Conservation (phyloP, 441 rosid species). For the Omphalea diandra region DNA sequence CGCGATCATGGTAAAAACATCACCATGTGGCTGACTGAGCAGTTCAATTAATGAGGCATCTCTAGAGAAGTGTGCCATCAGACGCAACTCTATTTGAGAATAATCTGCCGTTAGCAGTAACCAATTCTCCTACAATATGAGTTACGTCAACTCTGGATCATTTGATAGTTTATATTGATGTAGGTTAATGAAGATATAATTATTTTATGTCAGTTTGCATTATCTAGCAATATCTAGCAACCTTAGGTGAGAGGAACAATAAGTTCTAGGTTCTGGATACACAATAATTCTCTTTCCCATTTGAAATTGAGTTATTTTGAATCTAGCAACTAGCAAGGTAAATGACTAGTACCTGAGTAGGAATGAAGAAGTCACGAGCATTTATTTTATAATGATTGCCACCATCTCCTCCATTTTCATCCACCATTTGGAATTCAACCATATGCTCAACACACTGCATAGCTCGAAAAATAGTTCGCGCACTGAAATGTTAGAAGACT, state of each 20-base stretch:
- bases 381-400: conserved; percentile 50
- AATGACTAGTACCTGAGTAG: conserved; percentile 76
- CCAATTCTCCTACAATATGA: conserved; percentile 87
- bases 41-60: conserved; percentile 76
- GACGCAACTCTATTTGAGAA: conserved; percentile 94
- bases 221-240: neutral
- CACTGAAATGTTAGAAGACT: neutral
- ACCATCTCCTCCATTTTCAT: conserved; percentile 41
- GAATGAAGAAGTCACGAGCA: conserved; percentile 87
- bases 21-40: conserved; percentile 75
- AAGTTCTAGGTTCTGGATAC: neutral
- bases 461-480: conserved; percentile 29
- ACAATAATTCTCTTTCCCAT: neutral
- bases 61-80: conserved; percentile 94
- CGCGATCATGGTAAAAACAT: conserved; percentile 90
- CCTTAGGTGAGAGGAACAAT: neutral
- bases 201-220: neutral
- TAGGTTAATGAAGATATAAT: neutral
- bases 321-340: conserved; percentile 3
- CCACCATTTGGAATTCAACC: conserved; percentile 63
- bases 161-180: neutral
- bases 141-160: neutral
- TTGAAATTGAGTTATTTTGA: conserved; percentile 1
- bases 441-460: conserved; percentile 94
- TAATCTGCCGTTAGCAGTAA: conserved; percentile 89